Evolutionary conservation across 2,329 filamentous ascomycete species (phyloP).

Genomic region (Trichoderma pleuroti): DNA sequence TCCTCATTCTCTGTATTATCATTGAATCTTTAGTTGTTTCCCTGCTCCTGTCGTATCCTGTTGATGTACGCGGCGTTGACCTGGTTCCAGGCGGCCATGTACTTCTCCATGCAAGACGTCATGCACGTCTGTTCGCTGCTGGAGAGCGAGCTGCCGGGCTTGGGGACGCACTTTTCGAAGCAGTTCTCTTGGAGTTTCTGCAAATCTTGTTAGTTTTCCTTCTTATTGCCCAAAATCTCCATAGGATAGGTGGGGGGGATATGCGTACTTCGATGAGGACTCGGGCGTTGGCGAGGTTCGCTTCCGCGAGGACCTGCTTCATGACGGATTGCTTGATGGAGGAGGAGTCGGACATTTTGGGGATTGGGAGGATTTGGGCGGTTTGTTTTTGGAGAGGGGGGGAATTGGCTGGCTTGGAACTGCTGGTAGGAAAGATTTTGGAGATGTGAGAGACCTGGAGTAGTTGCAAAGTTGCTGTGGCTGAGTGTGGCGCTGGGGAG

Average conservation of each 20-base stretch:
- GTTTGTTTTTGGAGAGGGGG: constrained; percentile 7
- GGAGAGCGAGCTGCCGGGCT: constrained; percentile 64
- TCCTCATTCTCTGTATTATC: neutral
- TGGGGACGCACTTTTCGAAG: constrained; percentile 72
- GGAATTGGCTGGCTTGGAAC: neutral
- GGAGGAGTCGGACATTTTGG: constrained; percentile 53
- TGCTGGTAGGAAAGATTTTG: neutral
- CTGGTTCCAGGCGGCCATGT: constrained; percentile 75
- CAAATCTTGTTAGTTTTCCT: neutral
- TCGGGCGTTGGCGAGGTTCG: constrained; percentile 65
- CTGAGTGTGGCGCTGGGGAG: neutral
- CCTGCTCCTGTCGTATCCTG: constrained; percentile 58
- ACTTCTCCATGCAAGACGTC: constrained; percentile 78
- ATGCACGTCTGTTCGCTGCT: constrained; percentile 68
- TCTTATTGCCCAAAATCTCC: neutral
- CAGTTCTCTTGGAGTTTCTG: constrained; percentile 80
- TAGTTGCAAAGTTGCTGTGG: constrained; percentile 16
- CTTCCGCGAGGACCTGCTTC: constrained; percentile 61
- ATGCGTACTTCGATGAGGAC: constrained; percentile 64
- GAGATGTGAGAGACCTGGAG: neutral
- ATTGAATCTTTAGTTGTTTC: constrained; percentile 23
- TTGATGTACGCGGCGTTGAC: constrained; percentile 66
- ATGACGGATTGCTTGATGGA: constrained; percentile 60
- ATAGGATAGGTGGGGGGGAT: neutral
- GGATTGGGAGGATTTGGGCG: constrained; percentile 24